Evolutionary conservation across 78 protist genomes (phyloP).

Genomic region (Dictyostelium brefeldianum): DNA sequence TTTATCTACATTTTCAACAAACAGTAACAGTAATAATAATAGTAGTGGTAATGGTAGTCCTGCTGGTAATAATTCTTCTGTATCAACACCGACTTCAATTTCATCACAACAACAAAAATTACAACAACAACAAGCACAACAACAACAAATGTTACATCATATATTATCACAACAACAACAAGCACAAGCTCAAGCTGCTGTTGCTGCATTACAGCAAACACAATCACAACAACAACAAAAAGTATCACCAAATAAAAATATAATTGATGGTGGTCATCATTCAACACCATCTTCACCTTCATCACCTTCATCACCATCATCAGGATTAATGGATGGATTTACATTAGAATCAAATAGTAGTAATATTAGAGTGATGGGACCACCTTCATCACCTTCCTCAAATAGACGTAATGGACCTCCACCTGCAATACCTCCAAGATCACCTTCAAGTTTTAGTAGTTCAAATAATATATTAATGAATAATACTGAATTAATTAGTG

Average conservation of each 20-base stretch:
- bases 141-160: conserved; percentile 4
- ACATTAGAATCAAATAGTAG: not conserved
- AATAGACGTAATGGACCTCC: not conserved
- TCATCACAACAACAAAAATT: not conserved
- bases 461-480: conserved; percentile 19
- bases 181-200: not conserved
- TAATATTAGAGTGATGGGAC: not conserved
- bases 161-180: not conserved
- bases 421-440: conserved; percentile 62
- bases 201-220: too few relatives aligned
- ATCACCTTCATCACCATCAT: conserved; percentile 16
- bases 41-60: too few relatives aligned
- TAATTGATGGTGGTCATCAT: not conserved
- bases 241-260: conserved; percentile 9
- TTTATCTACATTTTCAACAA: not conserved
- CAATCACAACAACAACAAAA: not conserved
- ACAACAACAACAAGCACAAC: conserved; percentile 1
- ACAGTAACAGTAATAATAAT: not conserved
- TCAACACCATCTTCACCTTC: not conserved
- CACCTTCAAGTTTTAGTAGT: conserved; percentile 28
- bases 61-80: too few relatives aligned
- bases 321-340: not conserved
- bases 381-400: conserved; percentile 38
- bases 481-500: conserved; percentile 28
- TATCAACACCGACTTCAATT: not conserved